phyloP scores from a whole-genome alignment of 202 grass and related monocot species.

The Cymbopogon flexuosus region DNA sequence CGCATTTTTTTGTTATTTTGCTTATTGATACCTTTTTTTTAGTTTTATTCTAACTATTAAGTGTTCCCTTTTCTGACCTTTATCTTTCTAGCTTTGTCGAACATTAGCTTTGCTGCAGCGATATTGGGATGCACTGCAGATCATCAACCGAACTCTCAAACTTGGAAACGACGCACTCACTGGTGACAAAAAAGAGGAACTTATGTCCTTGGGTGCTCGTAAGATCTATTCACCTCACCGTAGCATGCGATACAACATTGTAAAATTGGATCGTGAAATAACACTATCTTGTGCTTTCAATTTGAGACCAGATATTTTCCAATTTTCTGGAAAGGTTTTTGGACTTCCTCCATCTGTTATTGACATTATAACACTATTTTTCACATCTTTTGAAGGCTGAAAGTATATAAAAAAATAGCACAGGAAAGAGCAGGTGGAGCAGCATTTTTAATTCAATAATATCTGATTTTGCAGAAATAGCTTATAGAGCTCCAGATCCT shows the following conservation, averaged over 20 bases:
- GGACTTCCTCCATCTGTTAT: background rate
- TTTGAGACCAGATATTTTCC: background rate
- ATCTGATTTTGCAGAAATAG: slow-evolving; percentile 63
- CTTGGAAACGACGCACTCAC: slow-evolving; percentile 58
- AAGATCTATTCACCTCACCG: slow-evolving; percentile 30
- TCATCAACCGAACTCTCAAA: slow-evolving; percentile 74
- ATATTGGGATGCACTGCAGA: slow-evolving; percentile 72
- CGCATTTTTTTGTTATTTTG: background rate
- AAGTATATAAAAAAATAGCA: background rate
- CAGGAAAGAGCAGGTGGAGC: background rate
- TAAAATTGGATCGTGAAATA: background rate
- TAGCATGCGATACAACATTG: background rate
- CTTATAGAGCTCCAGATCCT: slow-evolving; percentile 75
- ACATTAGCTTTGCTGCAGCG: slow-evolving; percentile 62
- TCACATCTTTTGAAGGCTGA: background rate
- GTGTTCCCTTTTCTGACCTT: background rate
- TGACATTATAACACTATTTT: background rate
- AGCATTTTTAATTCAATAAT: slow-evolving; percentile 3
- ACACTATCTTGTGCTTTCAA: background rate
- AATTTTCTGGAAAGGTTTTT: background rate
- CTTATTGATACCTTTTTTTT: background rate
- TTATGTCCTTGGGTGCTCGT: slow-evolving; percentile 80
- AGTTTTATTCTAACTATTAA: background rate
- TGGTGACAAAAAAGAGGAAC: slow-evolving; percentile 53
- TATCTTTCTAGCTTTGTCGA: slow-evolving; percentile 49